Conservation (phyloP, 768 basidiomycete species). For the Phlebiopsis gigantea region DNA sequence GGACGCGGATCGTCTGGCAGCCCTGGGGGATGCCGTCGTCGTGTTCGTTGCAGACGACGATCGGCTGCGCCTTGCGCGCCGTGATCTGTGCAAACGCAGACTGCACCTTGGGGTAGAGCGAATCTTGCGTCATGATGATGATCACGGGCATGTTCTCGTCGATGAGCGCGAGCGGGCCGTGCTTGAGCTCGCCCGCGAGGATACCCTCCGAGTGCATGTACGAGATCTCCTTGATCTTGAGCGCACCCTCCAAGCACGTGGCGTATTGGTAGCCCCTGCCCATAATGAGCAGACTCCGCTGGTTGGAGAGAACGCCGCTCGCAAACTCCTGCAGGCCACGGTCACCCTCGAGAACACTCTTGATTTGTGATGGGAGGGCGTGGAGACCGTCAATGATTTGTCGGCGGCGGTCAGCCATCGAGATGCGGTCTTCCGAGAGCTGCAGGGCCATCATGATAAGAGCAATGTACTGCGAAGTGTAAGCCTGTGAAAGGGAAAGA, state of each 20-base stretch:
- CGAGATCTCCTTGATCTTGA: constrained; percentile 99
- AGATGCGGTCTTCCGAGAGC: constrained; percentile 94
- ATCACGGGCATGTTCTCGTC: constrained; percentile 99
- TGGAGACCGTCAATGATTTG: constrained; percentile 93
- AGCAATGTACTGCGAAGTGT: constrained; percentile 98
- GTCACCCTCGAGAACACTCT: constrained; percentile 80
- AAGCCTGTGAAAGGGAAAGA: constrained; percentile 50
- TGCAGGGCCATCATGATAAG: constrained; percentile 98
- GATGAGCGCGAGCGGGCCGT: constrained; percentile 94
- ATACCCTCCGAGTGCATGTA: constrained; percentile 90
- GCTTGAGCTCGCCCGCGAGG: constrained; percentile 97
- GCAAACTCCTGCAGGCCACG: constrained; percentile 75
- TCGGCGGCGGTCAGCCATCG: constrained; percentile 83
- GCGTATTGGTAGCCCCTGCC: constrained; percentile 99
- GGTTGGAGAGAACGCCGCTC: constrained; percentile 59
- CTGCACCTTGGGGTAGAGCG: constrained; percentile 96
- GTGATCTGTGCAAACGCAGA: constrained; percentile 96
- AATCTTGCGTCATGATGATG: constrained; percentile 99
- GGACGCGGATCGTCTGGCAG: constrained; percentile 89
- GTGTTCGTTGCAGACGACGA: constrained; percentile 93
- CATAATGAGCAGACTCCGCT: constrained; percentile 92
- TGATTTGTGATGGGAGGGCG: constrained; percentile 85
- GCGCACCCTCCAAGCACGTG: constrained; percentile 94
- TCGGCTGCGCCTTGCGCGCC: constrained; percentile 91
- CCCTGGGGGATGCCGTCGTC: constrained; percentile 72